Evolutionary conservation across 1,284 basidiomycete genomes (phyloP).

Genomic region (Trametes hirsuta): DNA sequence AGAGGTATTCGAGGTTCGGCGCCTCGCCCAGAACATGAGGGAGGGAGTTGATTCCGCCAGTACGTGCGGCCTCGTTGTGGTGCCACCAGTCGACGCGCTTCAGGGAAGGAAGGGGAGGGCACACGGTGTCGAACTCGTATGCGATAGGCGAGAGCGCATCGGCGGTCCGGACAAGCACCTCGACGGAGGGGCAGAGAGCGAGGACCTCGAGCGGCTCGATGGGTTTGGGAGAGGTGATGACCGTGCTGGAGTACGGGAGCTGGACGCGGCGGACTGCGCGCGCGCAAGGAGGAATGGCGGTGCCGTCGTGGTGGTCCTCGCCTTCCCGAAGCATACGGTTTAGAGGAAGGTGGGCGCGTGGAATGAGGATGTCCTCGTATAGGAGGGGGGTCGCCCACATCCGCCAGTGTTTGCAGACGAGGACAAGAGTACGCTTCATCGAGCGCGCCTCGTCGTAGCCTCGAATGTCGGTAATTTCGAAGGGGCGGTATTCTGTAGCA

Average conservation of each 20-base stretch:
- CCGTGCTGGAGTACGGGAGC: slow-evolving; percentile 58
- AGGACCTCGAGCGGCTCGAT: slow-evolving; percentile 45
- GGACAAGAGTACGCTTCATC: slow-evolving; percentile 46
- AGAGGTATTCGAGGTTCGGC: slow-evolving; percentile 60
- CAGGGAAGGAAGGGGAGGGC: slow-evolving; percentile 51
- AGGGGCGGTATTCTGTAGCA: slow-evolving; percentile 31
- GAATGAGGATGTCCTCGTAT: slow-evolving; percentile 57
- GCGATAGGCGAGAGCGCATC: slow-evolving; percentile 35
- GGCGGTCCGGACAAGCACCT: slow-evolving; percentile 53
- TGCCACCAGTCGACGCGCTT: slow-evolving; percentile 73
- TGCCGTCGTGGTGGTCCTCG: slow-evolving; percentile 25
- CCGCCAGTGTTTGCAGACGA: slow-evolving; percentile 62
- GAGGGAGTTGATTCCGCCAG: slow-evolving; percentile 69
- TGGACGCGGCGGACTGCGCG: slow-evolving; percentile 58
- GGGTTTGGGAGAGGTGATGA: slow-evolving; percentile 39
- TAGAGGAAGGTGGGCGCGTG: slow-evolving; percentile 33
- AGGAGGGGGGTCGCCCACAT: slow-evolving; percentile 47
- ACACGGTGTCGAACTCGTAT: slow-evolving; percentile 57
- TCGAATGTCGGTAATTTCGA: slow-evolving; percentile 22
- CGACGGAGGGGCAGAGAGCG: slow-evolving; percentile 49
- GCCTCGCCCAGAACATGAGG: slow-evolving; percentile 51
- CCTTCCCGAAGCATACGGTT: slow-evolving; percentile 32
- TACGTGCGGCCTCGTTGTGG: slow-evolving; percentile 56
- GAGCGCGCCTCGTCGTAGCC: slow-evolving; percentile 11
- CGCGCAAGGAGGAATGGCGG: slow-evolving; percentile 29